Evolutionary conservation across 768 basidiomycete species (phyloP), one percentile per base, ranked within the genome.

Genomic region (Baorangia bicolor): DNA sequence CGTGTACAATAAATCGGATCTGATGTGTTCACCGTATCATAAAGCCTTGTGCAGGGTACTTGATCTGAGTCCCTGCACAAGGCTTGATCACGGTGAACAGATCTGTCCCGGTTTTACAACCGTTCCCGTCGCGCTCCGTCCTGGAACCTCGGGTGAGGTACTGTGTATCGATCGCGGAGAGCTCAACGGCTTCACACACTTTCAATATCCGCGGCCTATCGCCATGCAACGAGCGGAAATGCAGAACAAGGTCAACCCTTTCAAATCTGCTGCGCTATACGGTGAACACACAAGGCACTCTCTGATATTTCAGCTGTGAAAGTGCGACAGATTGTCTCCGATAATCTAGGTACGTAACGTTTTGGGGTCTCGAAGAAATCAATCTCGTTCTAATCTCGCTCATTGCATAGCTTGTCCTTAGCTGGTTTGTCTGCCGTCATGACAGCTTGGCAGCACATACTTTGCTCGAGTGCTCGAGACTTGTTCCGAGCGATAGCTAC

Each of bases 81-180:
- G 48, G 27, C n/a, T 20, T 20, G 27, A 9, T 40, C 41, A 40
- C 37, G 38, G 28, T 51, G 55, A 53, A 44, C 43, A 30, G 37
- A 20, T 38, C 21, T 38, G 33, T 49, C 20, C 42, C 30, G 40
- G 48, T 50, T 34, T 51, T 42, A 34, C 28, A 21, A 59, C 64
- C 65, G 65, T 44, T 45, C 64, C 61, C 65, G 58, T 67, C 64
- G 64, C 61, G n/a, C 39, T 34, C 42, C 39, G 55, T 44, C 33
- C 16, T 42, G 33, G 37, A 47, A 53, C 25, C 44, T 52, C 44
- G 30, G n/a, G 20, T 27, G 42, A 43, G 27, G 25, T 43, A 30
- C 18, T 7, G 34, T 25, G 27, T 33, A 16, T 33, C 10, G 37
- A 38, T 60, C 39, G 28, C 55, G 46, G 42, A 27, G 49, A 50